phyloP scores from a whole-genome alignment of 2,329 filamentous ascomycete genomes.

The Colletotrichum chlorophyti region DNA sequence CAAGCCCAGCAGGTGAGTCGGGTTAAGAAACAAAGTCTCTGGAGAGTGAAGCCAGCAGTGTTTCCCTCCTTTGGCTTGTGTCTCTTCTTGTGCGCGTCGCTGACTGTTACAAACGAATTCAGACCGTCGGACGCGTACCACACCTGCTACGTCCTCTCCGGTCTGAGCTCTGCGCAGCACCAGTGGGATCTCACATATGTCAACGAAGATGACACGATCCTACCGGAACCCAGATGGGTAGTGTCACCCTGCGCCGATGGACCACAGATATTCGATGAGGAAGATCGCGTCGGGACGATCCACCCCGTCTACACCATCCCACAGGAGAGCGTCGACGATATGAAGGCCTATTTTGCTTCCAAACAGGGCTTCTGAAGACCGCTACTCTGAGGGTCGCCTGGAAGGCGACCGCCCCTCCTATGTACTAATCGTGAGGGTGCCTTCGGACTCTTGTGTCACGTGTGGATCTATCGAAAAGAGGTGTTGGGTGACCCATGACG shows the following conservation, averaged over 20 bases:
- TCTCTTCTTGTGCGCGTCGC: not conserved
- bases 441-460: conserved; percentile 8
- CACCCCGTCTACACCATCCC: conserved; percentile 91
- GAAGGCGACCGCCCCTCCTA: conserved; percentile 14
- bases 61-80: too few relatives aligned
- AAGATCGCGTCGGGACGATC: conserved; percentile 72
- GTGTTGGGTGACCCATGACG: not conserved
- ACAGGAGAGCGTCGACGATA: conserved; percentile 68
- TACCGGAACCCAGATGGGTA: conserved; percentile 50
- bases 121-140: conserved; percentile 89
- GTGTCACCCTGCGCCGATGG: conserved; percentile 56
- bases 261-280: conserved; percentile 71
- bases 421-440: not conserved
- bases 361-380: conserved; percentile 59
- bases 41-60: too few relatives aligned
- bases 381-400: conserved; percentile 12
- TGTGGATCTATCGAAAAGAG: not conserved
- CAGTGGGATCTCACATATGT: conserved; percentile 55
- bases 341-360: conserved; percentile 68
- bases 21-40: too few relatives aligned
- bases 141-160: conserved; percentile 88
- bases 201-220: conserved; percentile 38
- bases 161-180: conserved; percentile 84
- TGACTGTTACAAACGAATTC: conserved; percentile 1
- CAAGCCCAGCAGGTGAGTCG: conserved; percentile 89